phyloP scores from a whole-genome alignment of 2,329 filamentous ascomycete genomes.

The Colletotrichum lindemuthianum region DNA sequence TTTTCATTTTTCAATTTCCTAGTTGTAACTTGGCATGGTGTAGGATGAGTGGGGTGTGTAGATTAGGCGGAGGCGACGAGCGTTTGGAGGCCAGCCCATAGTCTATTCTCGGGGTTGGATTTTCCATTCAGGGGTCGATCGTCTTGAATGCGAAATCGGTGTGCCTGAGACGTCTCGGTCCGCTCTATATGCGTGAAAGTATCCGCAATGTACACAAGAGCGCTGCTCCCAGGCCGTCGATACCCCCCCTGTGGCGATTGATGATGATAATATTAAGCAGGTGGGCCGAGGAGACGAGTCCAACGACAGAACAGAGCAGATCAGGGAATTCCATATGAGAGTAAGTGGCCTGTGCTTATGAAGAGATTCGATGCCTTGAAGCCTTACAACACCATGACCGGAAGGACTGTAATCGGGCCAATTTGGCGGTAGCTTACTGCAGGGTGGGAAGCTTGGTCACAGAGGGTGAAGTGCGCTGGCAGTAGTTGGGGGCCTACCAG shows the following conservation, averaged over 20 bases:
- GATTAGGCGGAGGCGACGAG: constrained; percentile 2
- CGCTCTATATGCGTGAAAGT: no score
- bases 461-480: no score
- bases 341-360: constrained; percentile 30
- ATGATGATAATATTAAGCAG: no score
- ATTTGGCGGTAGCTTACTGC: background rate
- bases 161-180: no score
- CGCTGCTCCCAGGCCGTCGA: no score
- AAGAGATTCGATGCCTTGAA: constrained; percentile 28
- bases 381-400: background rate
- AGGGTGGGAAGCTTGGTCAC: no score
- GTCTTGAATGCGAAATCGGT: constrained; percentile 5
- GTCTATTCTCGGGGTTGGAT: constrained; percentile 24
- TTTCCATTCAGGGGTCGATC: background rate
- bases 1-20: constrained; percentile 13
- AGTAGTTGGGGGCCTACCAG: no score
- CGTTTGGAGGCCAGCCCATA: constrained; percentile 21
- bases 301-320: constrained; percentile 7
- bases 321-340: constrained; percentile 11
- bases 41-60: constrained; percentile 8
- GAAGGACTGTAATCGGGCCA: constrained; percentile 16
- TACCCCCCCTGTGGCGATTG: no score
- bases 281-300: no score
- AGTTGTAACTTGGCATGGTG: constrained; percentile 13
- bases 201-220: no score